Conservation (phyloP, 371 early-diverging fungal species). For the Mortierella sp. region DNA sequence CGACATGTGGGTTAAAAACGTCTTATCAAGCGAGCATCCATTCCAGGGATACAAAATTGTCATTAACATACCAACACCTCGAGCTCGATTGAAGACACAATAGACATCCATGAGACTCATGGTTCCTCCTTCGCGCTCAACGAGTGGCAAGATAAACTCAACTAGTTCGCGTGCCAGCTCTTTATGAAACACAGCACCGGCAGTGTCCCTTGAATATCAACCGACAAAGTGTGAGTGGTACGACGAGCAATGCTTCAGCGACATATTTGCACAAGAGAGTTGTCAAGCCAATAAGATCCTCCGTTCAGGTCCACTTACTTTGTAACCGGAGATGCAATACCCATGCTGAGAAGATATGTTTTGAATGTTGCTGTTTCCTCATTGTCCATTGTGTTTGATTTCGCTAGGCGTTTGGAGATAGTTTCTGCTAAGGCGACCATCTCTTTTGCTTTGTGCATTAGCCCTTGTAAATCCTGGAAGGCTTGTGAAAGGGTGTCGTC, state of each 20-base stretch:
- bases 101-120: constrained; percentile 90
- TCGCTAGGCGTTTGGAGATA: constrained; percentile 64
- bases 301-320: too few species aligned
- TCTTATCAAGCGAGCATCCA: not conserved
- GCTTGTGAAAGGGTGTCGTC: constrained; percentile 81
- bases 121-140: constrained; percentile 73
- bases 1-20: too few species aligned
- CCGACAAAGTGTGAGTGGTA: not conserved
- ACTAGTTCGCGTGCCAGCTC: constrained; percentile 88
- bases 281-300: too few species aligned
- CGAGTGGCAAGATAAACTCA: constrained; percentile 77
- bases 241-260: too few species aligned
- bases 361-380: constrained; percentile 68
- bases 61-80: constrained; percentile 79
- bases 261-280: too few species aligned
- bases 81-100: constrained; percentile 91
- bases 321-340: constrained; percentile 90
- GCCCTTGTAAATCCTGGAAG: constrained; percentile 85
- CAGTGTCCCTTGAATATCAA: constrained; percentile 66
- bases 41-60: not conserved
- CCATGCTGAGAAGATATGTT: constrained; percentile 82
- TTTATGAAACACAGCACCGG: constrained; percentile 86
- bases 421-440: constrained; percentile 72
- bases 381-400: constrained; percentile 76
- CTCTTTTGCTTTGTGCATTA: constrained; percentile 88